Evolutionary conservation across 1,284 basidiomycete genomes (phyloP).

Genomic region (Ganoderma resinaceum): DNA sequence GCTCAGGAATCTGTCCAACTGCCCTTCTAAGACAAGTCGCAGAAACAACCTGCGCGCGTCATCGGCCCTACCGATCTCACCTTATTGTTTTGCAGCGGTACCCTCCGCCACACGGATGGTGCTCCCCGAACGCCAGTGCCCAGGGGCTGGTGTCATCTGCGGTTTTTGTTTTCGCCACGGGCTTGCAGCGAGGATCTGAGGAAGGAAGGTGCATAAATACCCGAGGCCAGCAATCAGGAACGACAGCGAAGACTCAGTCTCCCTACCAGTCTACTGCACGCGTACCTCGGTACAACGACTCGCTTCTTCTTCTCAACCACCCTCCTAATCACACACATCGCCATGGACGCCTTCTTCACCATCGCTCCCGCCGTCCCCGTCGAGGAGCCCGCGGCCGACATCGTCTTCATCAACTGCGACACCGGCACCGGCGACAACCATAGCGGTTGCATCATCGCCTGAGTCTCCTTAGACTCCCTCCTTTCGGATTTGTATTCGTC

Average conservation of each 20-base stretch:
- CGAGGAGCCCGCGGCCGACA: slow-evolving; percentile 22
- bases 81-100: not conserved
- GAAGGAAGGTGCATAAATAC: slow-evolving; percentile 10
- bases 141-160: not conserved
- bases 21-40: not conserved
- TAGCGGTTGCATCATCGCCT: slow-evolving; percentile 24
- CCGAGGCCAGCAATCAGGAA: not conserved
- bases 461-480: slow-evolving; percentile 3
- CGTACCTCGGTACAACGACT: slow-evolving; percentile 6
- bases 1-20: not conserved
- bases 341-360: slow-evolving; percentile 33
- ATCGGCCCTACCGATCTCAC: not conserved
- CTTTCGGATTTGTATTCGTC: not conserved
- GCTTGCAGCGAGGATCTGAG: slow-evolving; percentile 14
- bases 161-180: slow-evolving; percentile 17
- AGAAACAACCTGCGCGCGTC: not conserved
- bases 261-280: not conserved
- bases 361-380: slow-evolving; percentile 28
- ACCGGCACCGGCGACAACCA: slow-evolving; percentile 9
- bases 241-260: slow-evolving; percentile 21
- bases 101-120: too few species aligned
- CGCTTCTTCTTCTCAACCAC: slow-evolving; percentile 10
- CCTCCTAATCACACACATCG: slow-evolving; percentile 11
- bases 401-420: slow-evolving; percentile 24
- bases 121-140: not conserved